These are phyloP conservation scores for Dioscorea dumetorum DNA, from an alignment of 106 monocot genomes.

Conservation along the genomic window DNA sequence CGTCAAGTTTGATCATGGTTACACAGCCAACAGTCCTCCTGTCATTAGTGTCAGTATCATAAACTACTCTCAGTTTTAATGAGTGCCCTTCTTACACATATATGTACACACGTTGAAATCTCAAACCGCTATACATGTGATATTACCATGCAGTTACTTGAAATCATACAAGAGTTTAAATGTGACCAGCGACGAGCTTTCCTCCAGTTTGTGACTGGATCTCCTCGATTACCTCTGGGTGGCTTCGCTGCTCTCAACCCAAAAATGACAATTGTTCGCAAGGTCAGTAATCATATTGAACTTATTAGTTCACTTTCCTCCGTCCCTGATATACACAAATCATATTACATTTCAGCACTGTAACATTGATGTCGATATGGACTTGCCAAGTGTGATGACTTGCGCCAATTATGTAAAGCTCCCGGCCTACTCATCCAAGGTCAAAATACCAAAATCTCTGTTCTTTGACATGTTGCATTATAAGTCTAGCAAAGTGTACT, in stretches of 20 bases:
- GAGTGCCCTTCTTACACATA: background rate
- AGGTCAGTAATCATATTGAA: constrained; percentile 33
- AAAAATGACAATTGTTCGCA: constrained; percentile 77
- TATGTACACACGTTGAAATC: background rate
- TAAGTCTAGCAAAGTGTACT: too few relatives aligned
- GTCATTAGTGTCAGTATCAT: constrained; percentile 42
- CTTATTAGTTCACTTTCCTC: too few relatives aligned
- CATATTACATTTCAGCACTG: constrained; percentile 30
- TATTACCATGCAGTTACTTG: constrained; percentile 52
- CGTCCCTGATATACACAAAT: background rate
- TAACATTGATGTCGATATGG: constrained; percentile 35
- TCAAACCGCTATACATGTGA: background rate
- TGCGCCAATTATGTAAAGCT: constrained; percentile 95
- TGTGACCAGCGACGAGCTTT: constrained; percentile 55
- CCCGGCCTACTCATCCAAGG: constrained; percentile 89
- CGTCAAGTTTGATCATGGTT: constrained; percentile 93
- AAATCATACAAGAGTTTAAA: constrained; percentile 65
- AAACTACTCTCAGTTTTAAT: background rate
- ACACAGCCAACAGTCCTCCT: constrained; percentile 62
- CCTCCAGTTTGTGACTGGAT: constrained; percentile 90
- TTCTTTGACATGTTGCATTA: too few relatives aligned
- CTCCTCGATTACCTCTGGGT: constrained; percentile 81
- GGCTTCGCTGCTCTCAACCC: constrained; percentile 81
- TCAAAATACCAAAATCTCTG: constrained; percentile 2
- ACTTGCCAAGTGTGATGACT: constrained; percentile 95